These are phyloP conservation scores for Afroboletus lepidellus DNA, from an alignment of 1,284 basidiomycete genomes.

Conservation along the genomic window DNA sequence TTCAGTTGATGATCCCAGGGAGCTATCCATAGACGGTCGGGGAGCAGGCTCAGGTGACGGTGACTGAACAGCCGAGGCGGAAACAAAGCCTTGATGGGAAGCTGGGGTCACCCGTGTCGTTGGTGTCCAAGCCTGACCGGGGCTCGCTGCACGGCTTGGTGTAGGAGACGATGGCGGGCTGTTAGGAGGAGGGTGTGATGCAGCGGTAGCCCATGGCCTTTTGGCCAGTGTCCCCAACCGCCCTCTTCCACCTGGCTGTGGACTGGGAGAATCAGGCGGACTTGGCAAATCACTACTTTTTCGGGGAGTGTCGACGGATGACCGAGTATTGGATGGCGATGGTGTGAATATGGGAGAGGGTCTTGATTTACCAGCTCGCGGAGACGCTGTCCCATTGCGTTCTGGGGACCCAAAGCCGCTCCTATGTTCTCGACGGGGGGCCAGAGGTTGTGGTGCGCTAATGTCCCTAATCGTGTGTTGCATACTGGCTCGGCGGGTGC, in stretches of 20 bases:
- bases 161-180: slow-evolving; percentile 37
- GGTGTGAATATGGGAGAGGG: slow-evolving; percentile 40
- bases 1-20: slow-evolving; percentile 38
- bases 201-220: slow-evolving; percentile 39
- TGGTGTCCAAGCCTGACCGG: slow-evolving; percentile 39
- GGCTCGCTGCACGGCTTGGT: slow-evolving; percentile 40
- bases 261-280: slow-evolving; percentile 49
- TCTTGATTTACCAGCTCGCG: slow-evolving; percentile 30
- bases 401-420: slow-evolving; percentile 22
- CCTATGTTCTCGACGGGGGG: slow-evolving; percentile 34
- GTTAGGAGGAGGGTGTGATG: slow-evolving; percentile 41
- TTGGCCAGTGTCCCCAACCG: slow-evolving; percentile 39
- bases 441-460: slow-evolving; percentile 42
- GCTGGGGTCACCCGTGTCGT: slow-evolving; percentile 34
- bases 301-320: slow-evolving; percentile 26
- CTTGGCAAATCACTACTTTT: slow-evolving; percentile 41
- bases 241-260: slow-evolving; percentile 42
- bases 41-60: slow-evolving; percentile 15
- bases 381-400: slow-evolving; percentile 20
- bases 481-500: slow-evolving; percentile 40
- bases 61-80: slow-evolving; percentile 38
- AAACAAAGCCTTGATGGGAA: slow-evolving; percentile 33
- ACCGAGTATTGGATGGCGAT: slow-evolving; percentile 30
- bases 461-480: slow-evolving; percentile 42
- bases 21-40: slow-evolving; percentile 26